A percentile compares a stretch with the other conserved stretches of the same genome.
phyloP scores from a whole-genome alignment of 345 rosid species.

The Capsella bursapastoris region DNA sequence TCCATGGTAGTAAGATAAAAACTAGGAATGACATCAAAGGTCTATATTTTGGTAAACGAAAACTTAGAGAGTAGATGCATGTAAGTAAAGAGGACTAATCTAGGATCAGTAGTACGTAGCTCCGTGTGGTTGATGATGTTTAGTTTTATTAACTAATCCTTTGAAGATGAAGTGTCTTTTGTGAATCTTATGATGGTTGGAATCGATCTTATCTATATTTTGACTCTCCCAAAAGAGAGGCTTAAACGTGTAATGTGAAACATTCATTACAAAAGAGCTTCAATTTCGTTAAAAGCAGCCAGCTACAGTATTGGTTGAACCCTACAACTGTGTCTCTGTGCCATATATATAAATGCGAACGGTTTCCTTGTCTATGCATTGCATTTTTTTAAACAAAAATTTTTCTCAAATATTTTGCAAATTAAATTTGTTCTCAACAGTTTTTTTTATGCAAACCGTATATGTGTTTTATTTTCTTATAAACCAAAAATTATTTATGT shows the following conservation, averaged over 20 bases:
- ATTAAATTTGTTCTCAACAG: background rate
- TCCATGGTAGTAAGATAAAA: conserved; percentile 51
- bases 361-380: conserved; percentile 16
- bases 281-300: background rate
- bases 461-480: background rate
- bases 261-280: background rate
- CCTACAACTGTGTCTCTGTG: conserved; percentile 32
- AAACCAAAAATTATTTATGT: background rate
- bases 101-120: background rate
- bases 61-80: background rate
- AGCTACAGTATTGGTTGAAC: background rate
- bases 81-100: background rate
- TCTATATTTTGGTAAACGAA: conserved; percentile 9
- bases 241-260: no score
- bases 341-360: conserved; percentile 30
- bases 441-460: background rate
- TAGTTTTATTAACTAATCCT: background rate
- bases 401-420: background rate
- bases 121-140: background rate
- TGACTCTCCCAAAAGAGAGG: background rate
- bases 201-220: background rate
- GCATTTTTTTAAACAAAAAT: background rate
- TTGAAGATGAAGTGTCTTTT: background rate
- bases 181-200: background rate
- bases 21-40: background rate